Conservation (phyloP, 1,139 yeast genomes). For the Geotrichum restrictum region DNA sequence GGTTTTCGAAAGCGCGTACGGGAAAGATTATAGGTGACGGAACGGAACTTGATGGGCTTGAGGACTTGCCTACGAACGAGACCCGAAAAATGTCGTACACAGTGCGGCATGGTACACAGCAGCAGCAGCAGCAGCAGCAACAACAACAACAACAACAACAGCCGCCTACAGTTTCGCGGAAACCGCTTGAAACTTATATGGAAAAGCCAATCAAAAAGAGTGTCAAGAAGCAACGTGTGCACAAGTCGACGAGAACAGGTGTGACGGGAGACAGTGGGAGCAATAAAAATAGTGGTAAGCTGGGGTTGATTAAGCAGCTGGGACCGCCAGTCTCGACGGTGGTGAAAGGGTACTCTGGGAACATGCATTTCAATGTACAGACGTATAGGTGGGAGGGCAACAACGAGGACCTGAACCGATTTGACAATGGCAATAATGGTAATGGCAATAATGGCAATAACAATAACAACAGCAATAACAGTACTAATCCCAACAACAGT, state of each 20-base stretch:
- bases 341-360: slow-evolving; percentile 34
- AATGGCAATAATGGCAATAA: not conserved
- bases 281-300: slow-evolving; percentile 3
- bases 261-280: too few relatives aligned
- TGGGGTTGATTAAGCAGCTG: slow-evolving; percentile 37
- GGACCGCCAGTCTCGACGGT: slow-evolving; percentile 32
- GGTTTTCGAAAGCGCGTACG: slow-evolving; percentile 24
- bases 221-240: not conserved
- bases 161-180: slow-evolving; percentile 4
- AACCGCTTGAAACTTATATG: slow-evolving; percentile 15
- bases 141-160: not conserved
- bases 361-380: slow-evolving; percentile 55
- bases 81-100: slow-evolving; percentile 26
- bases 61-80: slow-evolving; percentile 33
- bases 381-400: slow-evolving; percentile 66
- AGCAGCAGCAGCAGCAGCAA: not conserved
- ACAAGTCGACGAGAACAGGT: not conserved
- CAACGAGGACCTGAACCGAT: slow-evolving; percentile 52
- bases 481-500: not conserved
- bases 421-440: slow-evolving; percentile 39
- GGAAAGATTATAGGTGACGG: slow-evolving; percentile 36
- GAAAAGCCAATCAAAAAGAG: slow-evolving; percentile 15
- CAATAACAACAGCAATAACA: slow-evolving; percentile 24
- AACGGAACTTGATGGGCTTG: slow-evolving; percentile 36
- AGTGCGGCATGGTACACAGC: slow-evolving; percentile 16